Evolutionary conservation across 202 grass and related monocot species (phyloP), one percentile per base, ranked within the genome.

Genomic region (Dendrocalamus latiflorus): DNA sequence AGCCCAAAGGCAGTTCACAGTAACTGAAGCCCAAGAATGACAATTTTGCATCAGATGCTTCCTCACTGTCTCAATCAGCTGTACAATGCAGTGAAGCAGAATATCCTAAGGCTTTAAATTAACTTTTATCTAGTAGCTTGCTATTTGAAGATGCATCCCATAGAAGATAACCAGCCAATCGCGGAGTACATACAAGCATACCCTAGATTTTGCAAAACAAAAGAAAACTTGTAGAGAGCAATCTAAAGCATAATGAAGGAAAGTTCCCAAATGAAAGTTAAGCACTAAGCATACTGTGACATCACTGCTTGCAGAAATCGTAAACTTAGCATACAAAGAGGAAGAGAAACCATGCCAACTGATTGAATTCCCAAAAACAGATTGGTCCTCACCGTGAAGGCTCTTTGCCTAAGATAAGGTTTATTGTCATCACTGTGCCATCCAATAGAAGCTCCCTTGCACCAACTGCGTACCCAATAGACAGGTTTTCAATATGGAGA

Each of bases 361-460:
- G 39, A 67, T 6, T 36, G 18, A 78, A 86, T 22, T 74, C 21
- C 30, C 8, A 4, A 50, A 16, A 59, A 26, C 17, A 18, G 6
- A 58, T 59, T 44, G 41, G 20, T 74, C 38, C 79, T 84, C 75
- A 98, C 95, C 65, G 92, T 82, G 70, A 98, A 94, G 63, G 82
- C 90, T 68, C 95, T 90, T 88, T 98, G 95, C 79, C 78, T 93
- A 74, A 98, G 92, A 90, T 98, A 98, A 78, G 95, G 88, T 74
- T 88, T 91, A 68, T 98, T 98, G 61, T 98, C 86, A 82, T 95
- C 95, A 45, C 86, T 91, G 71, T 98, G 92, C 95, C 95, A 98
- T 77, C 92, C 92, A 85, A 94, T 94, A 55, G 84, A 94, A 78
- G 95, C 78, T 61, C 90, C 90, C 86, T 94, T 98, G 63, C 92